phyloP scores from a whole-genome alignment of 345 rosid species.

The Sonneratia caseolaris region DNA sequence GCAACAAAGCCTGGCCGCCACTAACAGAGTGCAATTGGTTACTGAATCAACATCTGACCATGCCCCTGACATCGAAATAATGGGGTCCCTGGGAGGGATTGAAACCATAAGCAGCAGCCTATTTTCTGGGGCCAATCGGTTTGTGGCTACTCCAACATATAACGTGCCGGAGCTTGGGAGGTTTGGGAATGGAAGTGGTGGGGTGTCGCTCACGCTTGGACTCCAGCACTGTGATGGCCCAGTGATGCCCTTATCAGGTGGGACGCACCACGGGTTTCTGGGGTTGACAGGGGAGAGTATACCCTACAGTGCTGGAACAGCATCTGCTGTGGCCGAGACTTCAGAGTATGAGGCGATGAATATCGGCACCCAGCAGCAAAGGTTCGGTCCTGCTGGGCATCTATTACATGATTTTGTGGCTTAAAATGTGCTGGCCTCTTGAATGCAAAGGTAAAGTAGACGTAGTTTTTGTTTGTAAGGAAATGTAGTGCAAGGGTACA shows the following conservation, averaged over 20 bases:
- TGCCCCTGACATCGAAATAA: slow-evolving; percentile 22
- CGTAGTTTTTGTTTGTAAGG: background rate
- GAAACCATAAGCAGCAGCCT: slow-evolving; percentile 24
- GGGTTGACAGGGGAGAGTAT: slow-evolving; percentile 47
- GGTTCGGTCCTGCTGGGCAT: slow-evolving; percentile 53
- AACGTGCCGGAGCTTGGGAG: slow-evolving; percentile 59
- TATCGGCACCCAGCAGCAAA: slow-evolving; percentile 48
- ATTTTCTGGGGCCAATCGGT: slow-evolving; percentile 25
- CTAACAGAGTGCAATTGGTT: slow-evolving; percentile 32
- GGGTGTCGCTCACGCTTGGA: slow-evolving; percentile 75
- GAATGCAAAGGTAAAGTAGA: background rate
- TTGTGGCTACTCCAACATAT: slow-evolving; percentile 49
- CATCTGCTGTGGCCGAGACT: slow-evolving; percentile 32
- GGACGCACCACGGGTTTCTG: slow-evolving; percentile 36
- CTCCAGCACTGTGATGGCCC: slow-evolving; percentile 66
- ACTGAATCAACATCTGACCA: slow-evolving; percentile 26
- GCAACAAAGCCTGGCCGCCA: slow-evolving; percentile 30
- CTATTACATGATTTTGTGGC: slow-evolving; percentile 80
- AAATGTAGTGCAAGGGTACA: background rate
- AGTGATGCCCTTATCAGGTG: slow-evolving; percentile 39
- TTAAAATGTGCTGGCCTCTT: slow-evolving; percentile 16
- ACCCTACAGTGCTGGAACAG: slow-evolving; percentile 25
- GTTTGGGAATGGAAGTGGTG: slow-evolving; percentile 51
- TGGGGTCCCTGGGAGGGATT: slow-evolving; percentile 21
- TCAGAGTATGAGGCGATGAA: slow-evolving; percentile 46